Evolutionary conservation across 2,329 filamentous ascomycete species (phyloP).

Genomic region (Aspergillus carbonarius): DNA sequence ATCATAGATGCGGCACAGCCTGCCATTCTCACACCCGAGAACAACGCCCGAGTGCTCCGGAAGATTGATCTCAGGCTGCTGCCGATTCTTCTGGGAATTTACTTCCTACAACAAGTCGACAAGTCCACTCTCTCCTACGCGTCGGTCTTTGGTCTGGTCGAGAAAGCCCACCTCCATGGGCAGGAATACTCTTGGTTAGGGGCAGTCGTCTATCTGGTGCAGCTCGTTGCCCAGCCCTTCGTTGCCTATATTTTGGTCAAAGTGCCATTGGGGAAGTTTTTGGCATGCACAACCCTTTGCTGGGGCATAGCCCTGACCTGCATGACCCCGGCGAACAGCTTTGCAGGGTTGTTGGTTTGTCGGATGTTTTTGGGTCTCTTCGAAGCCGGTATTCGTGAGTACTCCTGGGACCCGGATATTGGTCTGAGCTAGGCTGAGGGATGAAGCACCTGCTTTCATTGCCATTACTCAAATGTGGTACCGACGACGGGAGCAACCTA

Average conservation of each 20-base stretch:
- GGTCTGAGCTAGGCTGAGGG: not conserved
- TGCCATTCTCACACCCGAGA: slow-evolving; percentile 52
- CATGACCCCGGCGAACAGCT: slow-evolving; percentile 55
- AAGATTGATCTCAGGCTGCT: slow-evolving; percentile 54
- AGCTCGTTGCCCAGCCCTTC: slow-evolving; percentile 54
- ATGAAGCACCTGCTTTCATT: slow-evolving; percentile 51
- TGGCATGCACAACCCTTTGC: slow-evolving; percentile 51
- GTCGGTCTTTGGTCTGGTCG: slow-evolving; percentile 62
- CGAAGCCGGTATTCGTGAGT: slow-evolving; percentile 47
- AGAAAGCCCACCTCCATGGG: slow-evolving; percentile 57
- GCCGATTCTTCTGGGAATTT: slow-evolving; percentile 59
- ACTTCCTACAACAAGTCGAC: slow-evolving; percentile 64
- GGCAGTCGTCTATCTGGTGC: slow-evolving; percentile 55
- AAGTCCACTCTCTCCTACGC: slow-evolving; percentile 63
- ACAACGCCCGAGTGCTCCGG: slow-evolving; percentile 53
- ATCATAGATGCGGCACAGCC: slow-evolving; percentile 48
- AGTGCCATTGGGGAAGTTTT: slow-evolving; percentile 61
- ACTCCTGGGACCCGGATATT: too few relatives aligned
- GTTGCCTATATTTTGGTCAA: slow-evolving; percentile 59
- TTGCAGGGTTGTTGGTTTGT: slow-evolving; percentile 51
- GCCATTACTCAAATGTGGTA: slow-evolving; percentile 59
- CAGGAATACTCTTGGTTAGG: slow-evolving; percentile 56
- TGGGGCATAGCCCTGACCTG: slow-evolving; percentile 54
- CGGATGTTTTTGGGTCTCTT: slow-evolving; percentile 60
- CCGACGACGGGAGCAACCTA: slow-evolving; percentile 52